Percentiles rank a stretch among this genome's conserved stretches.
phyloP scores from a whole-genome alignment of 78 protist species.

The Planoprotostelium fungivorum region DNA sequence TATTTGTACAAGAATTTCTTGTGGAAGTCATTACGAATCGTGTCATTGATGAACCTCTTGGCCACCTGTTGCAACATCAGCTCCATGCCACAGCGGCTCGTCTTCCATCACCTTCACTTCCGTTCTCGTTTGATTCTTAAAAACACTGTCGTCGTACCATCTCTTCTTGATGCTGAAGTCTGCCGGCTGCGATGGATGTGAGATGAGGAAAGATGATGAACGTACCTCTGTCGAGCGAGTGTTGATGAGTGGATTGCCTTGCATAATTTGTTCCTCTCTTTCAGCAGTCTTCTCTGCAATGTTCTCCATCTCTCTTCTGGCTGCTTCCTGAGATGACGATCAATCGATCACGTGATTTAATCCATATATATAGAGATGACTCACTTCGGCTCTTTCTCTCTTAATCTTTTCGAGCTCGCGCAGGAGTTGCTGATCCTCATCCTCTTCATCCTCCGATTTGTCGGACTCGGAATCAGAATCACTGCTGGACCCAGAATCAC shows the following conservation, averaged over 20 bases:
- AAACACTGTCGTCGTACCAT: slow-evolving; percentile 84
- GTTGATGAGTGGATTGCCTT: slow-evolving; percentile 65
- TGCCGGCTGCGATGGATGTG: neutral
- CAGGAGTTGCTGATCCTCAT: slow-evolving; percentile 60
- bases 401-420: slow-evolving; percentile 60
- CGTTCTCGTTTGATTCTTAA: slow-evolving; percentile 73
- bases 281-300: slow-evolving; percentile 11
- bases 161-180: neutral
- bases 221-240: neutral
- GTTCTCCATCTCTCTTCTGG: slow-evolving; percentile 8
- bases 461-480: neutral
- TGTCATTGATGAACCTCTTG: slow-evolving; percentile 85
- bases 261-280: slow-evolving; percentile 12
- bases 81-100: too few species aligned
- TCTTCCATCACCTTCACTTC: slow-evolving; percentile 5
- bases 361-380: neutral
- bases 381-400: slow-evolving; percentile 65
- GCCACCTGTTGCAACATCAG: too few species aligned
- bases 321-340: neutral
- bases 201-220: neutral
- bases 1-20: slow-evolving; percentile 70
- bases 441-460: slow-evolving; percentile 25
- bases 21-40: slow-evolving; percentile 88
- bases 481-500: neutral
- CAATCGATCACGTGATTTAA: neutral